Percentiles rank a stretch among this genome's conserved stretches.
Evolutionary conservation across 208 protist genomes (phyloP).

Genomic region (Dictyostelium gargantuum): DNA sequence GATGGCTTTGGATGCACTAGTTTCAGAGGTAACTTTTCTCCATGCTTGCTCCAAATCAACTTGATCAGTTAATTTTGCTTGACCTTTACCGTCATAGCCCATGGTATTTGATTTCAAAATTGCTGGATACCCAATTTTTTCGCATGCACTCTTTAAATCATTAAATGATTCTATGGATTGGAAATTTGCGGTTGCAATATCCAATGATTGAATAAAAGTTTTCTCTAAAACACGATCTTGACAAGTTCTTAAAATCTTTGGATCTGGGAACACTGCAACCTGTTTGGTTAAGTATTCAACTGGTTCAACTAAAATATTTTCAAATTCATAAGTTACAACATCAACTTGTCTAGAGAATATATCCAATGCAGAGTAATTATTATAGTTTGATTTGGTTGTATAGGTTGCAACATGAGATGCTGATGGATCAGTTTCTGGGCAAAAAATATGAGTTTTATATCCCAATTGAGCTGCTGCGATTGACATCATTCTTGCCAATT

Average conservation of each 20-base stretch:
- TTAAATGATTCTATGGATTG: constrained; percentile 19
- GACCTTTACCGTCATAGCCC: constrained; percentile 78
- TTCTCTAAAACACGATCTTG: constrained; percentile 74
- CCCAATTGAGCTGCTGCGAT: constrained; percentile 69
- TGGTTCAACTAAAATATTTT: constrained; percentile 70
- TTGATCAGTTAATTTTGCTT: constrained; percentile 38
- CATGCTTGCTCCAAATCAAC: constrained; percentile 62
- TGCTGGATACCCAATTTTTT: constrained; percentile 67
- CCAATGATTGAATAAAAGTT: constrained; percentile 62
- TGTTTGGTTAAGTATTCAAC: constrained; percentile 54
- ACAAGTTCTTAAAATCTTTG: constrained; percentile 67
- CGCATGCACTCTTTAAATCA: constrained; percentile 12
- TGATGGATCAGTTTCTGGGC: constrained; percentile 58
- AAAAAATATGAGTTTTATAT: constrained; percentile 58
- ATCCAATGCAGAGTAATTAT: constrained; percentile 5
- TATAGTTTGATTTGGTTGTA: constrained; percentile 55
- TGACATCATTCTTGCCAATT: constrained; percentile 72
- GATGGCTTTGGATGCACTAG: background rate
- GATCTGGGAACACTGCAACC: constrained; percentile 64
- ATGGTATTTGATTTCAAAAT: constrained; percentile 72
- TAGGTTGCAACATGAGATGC: constrained; percentile 38
- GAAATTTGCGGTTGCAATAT: constrained; percentile 37
- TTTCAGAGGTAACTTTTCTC: constrained; percentile 40
- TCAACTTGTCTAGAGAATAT: constrained; percentile 63
- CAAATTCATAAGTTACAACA: constrained; percentile 80